Evolutionary conservation across 768 basidiomycete species (phyloP).

Genomic region (Austroboletus eburneus): DNA sequence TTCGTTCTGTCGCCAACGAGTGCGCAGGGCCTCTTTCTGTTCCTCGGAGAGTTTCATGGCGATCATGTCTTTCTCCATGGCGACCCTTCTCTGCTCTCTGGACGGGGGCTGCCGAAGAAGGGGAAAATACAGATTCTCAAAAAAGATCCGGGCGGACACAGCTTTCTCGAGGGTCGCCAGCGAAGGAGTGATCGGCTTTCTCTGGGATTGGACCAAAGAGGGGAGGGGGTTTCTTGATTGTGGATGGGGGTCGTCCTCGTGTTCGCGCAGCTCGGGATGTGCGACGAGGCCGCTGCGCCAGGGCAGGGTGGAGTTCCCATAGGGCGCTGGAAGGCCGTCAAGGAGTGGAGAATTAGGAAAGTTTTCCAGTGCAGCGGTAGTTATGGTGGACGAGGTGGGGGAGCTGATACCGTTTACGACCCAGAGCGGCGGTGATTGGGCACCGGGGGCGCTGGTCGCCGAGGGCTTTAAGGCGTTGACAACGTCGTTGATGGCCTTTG

Average conservation of each 20-base stretch:
- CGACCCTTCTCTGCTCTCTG: slow-evolving; percentile 77
- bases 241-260: slow-evolving; percentile 41
- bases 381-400: slow-evolving; percentile 65
- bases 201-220: slow-evolving; percentile 36
- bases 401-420: slow-evolving; percentile 79
- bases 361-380: slow-evolving; percentile 74
- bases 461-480: slow-evolving; percentile 65
- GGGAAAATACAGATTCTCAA: slow-evolving; percentile 86
- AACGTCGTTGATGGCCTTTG: slow-evolving; percentile 72
- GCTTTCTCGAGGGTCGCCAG: slow-evolving; percentile 91
- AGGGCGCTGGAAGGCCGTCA: slow-evolving; percentile 49
- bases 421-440: slow-evolving; percentile 52
- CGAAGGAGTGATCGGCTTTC: slow-evolving; percentile 73
- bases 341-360: slow-evolving; percentile 40
- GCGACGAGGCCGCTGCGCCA: slow-evolving; percentile 58
- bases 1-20: slow-evolving; percentile 83
- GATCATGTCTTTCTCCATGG: slow-evolving; percentile 86
- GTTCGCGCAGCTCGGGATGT: slow-evolving; percentile 65
- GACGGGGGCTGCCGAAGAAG: slow-evolving; percentile 81
- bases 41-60: slow-evolving; percentile 64
- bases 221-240: slow-evolving; percentile 22
- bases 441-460: slow-evolving; percentile 38
- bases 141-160: slow-evolving; percentile 88
- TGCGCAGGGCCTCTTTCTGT: slow-evolving; percentile 69
- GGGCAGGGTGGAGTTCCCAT: slow-evolving; percentile 56